Evolutionary conservation across 148 eudicot genomes (phyloP).

Genomic region (Cornus suecica): DNA sequence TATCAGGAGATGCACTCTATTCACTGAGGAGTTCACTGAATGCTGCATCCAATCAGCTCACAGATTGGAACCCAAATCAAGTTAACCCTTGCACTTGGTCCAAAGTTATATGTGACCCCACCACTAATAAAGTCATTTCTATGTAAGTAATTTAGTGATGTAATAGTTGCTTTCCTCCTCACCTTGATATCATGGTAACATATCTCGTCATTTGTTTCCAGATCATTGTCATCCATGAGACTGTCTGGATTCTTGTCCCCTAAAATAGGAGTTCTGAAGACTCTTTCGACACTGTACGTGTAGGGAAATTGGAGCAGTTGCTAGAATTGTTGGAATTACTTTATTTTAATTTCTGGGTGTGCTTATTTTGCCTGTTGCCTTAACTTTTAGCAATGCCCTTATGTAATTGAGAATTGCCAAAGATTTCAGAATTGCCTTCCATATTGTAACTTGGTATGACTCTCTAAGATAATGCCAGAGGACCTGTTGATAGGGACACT

Average conservation of each 20-base stretch:
- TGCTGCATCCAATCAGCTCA: constrained; percentile 64
- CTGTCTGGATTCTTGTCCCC: constrained; percentile 68
- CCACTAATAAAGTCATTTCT: constrained; percentile 41
- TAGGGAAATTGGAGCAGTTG: neutral
- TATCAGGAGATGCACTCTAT: constrained; percentile 69
- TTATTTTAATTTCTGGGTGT: neutral
- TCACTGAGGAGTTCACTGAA: constrained; percentile 58
- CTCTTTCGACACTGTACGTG: constrained; percentile 72
- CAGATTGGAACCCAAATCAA: constrained; percentile 70
- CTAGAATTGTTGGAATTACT: neutral
- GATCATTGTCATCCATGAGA: constrained; percentile 76
- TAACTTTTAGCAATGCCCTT: neutral
- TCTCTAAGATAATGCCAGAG: too few relatives aligned
- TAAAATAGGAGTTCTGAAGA: constrained; percentile 51
- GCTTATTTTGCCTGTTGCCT: neutral
- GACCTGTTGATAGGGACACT: neutral
- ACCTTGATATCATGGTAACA: constrained; percentile 1
- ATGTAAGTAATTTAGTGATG: constrained; percentile 49
- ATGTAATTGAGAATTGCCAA: neutral
- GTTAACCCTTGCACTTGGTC: constrained; percentile 96
- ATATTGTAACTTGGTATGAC: neutral
- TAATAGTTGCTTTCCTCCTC: neutral
- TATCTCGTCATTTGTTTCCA: constrained; percentile 32
- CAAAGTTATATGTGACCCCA: constrained; percentile 61
- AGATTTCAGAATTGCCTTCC: neutral